Percentiles rank a stretch among this genome's conserved stretches.
phyloP scores from a whole-genome alignment of 2,329 filamentous ascomycete species.

The Gremmenia infestans region DNA sequence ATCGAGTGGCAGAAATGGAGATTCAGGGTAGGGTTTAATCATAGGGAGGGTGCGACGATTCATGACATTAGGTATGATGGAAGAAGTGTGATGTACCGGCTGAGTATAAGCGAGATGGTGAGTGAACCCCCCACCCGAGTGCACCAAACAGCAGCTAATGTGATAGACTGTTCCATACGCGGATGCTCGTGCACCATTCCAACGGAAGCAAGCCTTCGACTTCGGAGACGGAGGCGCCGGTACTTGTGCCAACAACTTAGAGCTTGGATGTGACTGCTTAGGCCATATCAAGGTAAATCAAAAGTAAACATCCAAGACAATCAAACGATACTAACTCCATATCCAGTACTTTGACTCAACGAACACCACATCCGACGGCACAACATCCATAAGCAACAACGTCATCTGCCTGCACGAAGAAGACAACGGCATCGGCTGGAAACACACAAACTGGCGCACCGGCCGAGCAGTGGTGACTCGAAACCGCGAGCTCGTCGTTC shows the following conservation, averaged over 20 bases:
- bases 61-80: slow-evolving; percentile 58
- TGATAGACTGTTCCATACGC: slow-evolving; percentile 52
- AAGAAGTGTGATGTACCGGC: slow-evolving; percentile 52
- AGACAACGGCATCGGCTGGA: slow-evolving; percentile 65
- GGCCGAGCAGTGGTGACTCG: slow-evolving; percentile 56
- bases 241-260: slow-evolving; percentile 60
- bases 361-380: slow-evolving; percentile 48
- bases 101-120: slow-evolving; percentile 55
- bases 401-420: slow-evolving; percentile 66
- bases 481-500: slow-evolving; percentile 58
- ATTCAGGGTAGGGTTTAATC: slow-evolving; percentile 58
- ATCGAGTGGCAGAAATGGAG: slow-evolving; percentile 53
- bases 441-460: slow-evolving; percentile 65
- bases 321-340: slow-evolving; percentile 9
- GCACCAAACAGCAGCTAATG: neutral
- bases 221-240: slow-evolving; percentile 63
- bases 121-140: neutral
- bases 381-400: slow-evolving; percentile 49
- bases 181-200: slow-evolving; percentile 56
- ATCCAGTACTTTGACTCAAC: slow-evolving; percentile 51
- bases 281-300: slow-evolving; percentile 51
- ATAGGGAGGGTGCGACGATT: slow-evolving; percentile 54
- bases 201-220: slow-evolving; percentile 64
- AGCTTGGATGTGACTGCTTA: slow-evolving; percentile 63
- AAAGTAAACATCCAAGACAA: neutral